Percentiles rank a stretch among this genome's conserved stretches.
Evolutionary conservation across 2,329 filamentous ascomycete species (phyloP).

Genomic region (Sporothrix luriei): DNA sequence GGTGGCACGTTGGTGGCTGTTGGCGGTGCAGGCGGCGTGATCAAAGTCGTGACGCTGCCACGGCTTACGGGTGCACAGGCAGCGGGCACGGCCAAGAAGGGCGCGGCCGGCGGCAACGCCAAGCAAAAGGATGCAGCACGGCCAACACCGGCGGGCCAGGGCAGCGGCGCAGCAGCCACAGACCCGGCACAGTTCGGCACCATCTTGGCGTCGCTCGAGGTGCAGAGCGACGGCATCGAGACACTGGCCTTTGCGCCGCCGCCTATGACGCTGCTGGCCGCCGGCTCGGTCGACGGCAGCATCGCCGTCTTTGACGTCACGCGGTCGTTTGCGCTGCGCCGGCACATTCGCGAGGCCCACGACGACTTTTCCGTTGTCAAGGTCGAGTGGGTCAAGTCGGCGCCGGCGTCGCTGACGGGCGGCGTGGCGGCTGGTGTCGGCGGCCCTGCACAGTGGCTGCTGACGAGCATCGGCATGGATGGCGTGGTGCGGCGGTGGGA

Average conservation of each 20-base stretch:
- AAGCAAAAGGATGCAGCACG: constrained; percentile 26
- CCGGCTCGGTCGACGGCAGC: constrained; percentile 71
- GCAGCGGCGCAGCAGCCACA: constrained; percentile 41
- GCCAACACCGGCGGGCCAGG: constrained; percentile 48
- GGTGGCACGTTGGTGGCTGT: constrained; percentile 78
- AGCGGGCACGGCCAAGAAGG: not conserved
- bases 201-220: constrained; percentile 81
- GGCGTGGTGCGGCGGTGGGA: constrained; percentile 92
- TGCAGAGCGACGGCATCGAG: constrained; percentile 76
- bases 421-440: constrained; percentile 14
- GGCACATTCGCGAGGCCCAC: constrained; percentile 80
- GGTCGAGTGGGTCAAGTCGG: constrained; percentile 72
- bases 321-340: constrained; percentile 81
- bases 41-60: constrained; percentile 83
- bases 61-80: constrained; percentile 49
- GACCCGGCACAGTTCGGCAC: constrained; percentile 48
- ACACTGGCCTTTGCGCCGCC: constrained; percentile 66
- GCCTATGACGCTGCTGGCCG: constrained; percentile 59
- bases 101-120: not conserved
- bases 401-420: constrained; percentile 29
- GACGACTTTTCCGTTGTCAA: constrained; percentile 90
- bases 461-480: constrained; percentile 90
- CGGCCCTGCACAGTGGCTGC: constrained; percentile 55
- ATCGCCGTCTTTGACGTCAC: constrained; percentile 87
- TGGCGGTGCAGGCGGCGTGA: constrained; percentile 82